Conservation (phyloP, 768 basidiomycete genomes). For the Tremella fuciformis region DNA sequence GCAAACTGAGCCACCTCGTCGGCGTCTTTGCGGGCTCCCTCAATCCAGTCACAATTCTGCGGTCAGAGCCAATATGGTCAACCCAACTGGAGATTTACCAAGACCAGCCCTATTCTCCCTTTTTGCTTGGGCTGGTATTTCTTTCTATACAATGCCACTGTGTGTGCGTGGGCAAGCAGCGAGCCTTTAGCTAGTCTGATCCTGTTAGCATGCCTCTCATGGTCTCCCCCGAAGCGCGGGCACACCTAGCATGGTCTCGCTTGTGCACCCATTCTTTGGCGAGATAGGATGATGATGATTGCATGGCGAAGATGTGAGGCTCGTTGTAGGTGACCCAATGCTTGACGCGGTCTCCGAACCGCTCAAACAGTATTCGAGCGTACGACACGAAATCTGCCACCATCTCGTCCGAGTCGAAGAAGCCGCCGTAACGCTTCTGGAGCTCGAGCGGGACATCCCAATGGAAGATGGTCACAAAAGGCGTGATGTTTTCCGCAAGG, state of each 20-base stretch:
- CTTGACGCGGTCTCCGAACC: conserved; percentile 42
- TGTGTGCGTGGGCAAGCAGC: conserved; percentile 23
- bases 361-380: conserved; percentile 31
- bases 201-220: conserved; percentile 1
- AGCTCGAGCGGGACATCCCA: conserved; percentile 41
- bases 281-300: conserved; percentile 15
- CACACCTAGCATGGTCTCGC: conserved; percentile 8
- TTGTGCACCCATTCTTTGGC: conserved; percentile 13
- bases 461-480: conserved; percentile 40
- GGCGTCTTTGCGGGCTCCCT: conserved; percentile 20
- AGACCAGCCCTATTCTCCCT: conserved; percentile 33
- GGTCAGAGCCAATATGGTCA: conserved; percentile 13
- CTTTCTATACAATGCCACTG: conserved; percentile 33
- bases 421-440: conserved; percentile 30
- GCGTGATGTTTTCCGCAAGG: conserved; percentile 30
- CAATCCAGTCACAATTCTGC: conserved; percentile 25
- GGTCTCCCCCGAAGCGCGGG: neutral
- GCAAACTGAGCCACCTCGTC: conserved; percentile 21
- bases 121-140: conserved; percentile 30
- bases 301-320: conserved; percentile 32
- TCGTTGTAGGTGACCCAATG: conserved; percentile 49
- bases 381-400: conserved; percentile 32
- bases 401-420: conserved; percentile 19
- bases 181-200: neutral
- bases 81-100: conserved; percentile 18